A percentile compares a stretch with the other conserved stretches of the same genome.
These are phyloP conservation scores for Candida taoyuanica DNA, from an alignment of 805 yeast genomes.

Conservation along the genomic window DNA sequence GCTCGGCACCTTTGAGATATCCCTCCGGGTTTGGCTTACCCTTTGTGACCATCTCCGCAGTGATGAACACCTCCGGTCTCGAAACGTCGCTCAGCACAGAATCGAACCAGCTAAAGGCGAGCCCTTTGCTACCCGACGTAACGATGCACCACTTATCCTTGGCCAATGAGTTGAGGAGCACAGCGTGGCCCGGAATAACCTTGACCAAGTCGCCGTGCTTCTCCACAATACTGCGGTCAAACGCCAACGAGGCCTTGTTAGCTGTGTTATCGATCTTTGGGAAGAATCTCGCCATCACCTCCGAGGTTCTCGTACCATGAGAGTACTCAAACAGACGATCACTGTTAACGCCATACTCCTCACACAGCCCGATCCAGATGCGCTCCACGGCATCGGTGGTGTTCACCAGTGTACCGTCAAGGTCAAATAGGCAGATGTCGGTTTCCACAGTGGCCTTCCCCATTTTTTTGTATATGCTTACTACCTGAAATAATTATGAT, in stretches of 20 bases:
- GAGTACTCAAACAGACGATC: constrained; percentile 30
- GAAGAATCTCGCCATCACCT: constrained; percentile 67
- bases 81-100: constrained; percentile 47
- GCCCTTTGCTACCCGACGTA: constrained; percentile 72
- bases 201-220: constrained; percentile 68
- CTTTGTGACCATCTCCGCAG: constrained; percentile 73
- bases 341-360: constrained; percentile 63
- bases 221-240: constrained; percentile 55
- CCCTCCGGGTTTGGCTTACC: constrained; percentile 92
- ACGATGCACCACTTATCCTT: constrained; percentile 73
- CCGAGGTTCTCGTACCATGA: constrained; percentile 83
- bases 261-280: constrained; percentile 68
- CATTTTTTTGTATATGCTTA: too few relatives aligned
- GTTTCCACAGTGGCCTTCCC: constrained; percentile 16
- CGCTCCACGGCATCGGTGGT: constrained; percentile 80
- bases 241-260: constrained; percentile 61
- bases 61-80: constrained; percentile 71
- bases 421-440: constrained; percentile 55
- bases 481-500: too few relatives aligned
- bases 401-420: constrained; percentile 83
- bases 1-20: constrained; percentile 40
- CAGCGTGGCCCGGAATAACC: constrained; percentile 73
- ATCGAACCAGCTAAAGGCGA: constrained; percentile 77
- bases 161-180: constrained; percentile 52
- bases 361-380: constrained; percentile 74